Conservation (phyloP, 805 yeast species). For the Lipomyces yamanashiensis region DNA sequence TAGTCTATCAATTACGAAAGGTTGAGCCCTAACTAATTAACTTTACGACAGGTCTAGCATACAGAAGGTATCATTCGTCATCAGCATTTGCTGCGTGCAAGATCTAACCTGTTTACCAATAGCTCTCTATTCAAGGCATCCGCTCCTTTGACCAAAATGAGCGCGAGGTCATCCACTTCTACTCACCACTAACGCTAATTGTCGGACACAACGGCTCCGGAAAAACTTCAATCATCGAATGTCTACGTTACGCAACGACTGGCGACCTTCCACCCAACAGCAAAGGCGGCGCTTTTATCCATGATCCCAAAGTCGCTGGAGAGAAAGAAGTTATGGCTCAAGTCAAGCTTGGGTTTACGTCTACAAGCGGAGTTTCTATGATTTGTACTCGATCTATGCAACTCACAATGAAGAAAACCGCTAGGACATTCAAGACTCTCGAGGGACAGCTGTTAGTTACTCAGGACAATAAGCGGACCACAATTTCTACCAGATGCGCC, state of each 20-base stretch:
- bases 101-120: slow-evolving; percentile 41
- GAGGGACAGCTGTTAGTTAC: slow-evolving; percentile 84
- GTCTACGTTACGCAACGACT: slow-evolving; percentile 90
- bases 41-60: slow-evolving; percentile 26
- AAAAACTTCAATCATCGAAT: slow-evolving; percentile 93
- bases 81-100: background rate
- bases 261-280: slow-evolving; percentile 96
- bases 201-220: slow-evolving; percentile 98
- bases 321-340: slow-evolving; percentile 84
- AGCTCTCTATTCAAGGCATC: slow-evolving; percentile 79
- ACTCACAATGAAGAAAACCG: slow-evolving; percentile 63
- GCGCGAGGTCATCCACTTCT: slow-evolving; percentile 85
- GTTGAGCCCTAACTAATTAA: background rate
- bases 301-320: slow-evolving; percentile 70
- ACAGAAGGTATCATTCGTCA: slow-evolving; percentile 8
- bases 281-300: slow-evolving; percentile 93
- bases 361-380: slow-evolving; percentile 75
- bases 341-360: slow-evolving; percentile 82
- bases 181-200: slow-evolving; percentile 86
- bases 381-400: slow-evolving; percentile 86
- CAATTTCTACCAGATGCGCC: slow-evolving; percentile 78
- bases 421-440: slow-evolving; percentile 80
- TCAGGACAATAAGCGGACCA: slow-evolving; percentile 63
- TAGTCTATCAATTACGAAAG: no score
- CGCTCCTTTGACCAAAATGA: slow-evolving; percentile 88